Base-by-base conservation (phyloP, 1,284 basidiomycete genomes). In the Neolentinus lepideus region DNA sequence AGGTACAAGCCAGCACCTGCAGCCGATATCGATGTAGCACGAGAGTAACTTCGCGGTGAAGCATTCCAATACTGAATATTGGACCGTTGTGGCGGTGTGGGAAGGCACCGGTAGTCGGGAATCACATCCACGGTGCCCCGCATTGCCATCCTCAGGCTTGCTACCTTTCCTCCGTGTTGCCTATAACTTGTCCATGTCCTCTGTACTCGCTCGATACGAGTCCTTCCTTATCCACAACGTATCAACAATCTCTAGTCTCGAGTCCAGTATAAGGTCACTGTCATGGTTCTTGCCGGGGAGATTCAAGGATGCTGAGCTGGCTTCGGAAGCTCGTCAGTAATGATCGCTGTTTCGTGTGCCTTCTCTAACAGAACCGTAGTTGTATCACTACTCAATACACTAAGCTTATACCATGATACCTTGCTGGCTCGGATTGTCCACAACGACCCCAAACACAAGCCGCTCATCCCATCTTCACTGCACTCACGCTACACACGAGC, bases 221-320 rank as follows among this genome's bases (percentile, higher is more conserved):
- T 74, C 80, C 35, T 90, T 94, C 64, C 78, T 95, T 56, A 74
- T 94, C 62, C 81, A 85, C 58, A 94, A 95, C 71, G 84, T 90
- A 31, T 84, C 86, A 9, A 85, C 90, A 14, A 91, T 98, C 57
- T 88, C 88, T 19, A 85, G 90, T 12, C 77, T 97, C 61, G 94
- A 98, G 71, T 92, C 90, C 33, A 86, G 90, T 11, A 73, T 98
- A 60, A 80, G 93, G 57, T 94, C 92, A 58, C 75, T 97, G 61
- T 95, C 93, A 36, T 98, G 94, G 91, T 88, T 98, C 63, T 78
- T 98, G 24, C 94, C 95, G 21, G 95, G 94, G 60, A 82, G 94
- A 59, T 98, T 98, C 81, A 93, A 94, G 69, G 95, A 98, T 78
- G 92, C 94, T 54, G 95, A 98, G 70, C 77, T 98, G 57, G 92